These are phyloP conservation scores for Cymbopogon citratus DNA, from an alignment of 176 grass and related monocot genomes.

Conservation along the genomic window DNA sequence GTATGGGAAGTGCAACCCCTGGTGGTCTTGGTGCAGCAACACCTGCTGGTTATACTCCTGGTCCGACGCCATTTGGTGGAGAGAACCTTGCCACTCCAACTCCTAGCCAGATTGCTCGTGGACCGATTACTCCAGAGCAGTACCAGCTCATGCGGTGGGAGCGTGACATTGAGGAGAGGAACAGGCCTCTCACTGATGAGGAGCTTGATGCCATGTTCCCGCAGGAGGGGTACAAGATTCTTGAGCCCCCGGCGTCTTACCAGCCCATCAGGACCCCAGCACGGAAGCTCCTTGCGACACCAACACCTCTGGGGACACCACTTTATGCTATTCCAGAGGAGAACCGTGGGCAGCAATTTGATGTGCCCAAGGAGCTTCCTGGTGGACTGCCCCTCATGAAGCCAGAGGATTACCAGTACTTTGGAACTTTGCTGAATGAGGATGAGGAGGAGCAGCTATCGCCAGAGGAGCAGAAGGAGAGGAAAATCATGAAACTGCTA, in stretches of 20 bases:
- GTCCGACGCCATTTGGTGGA: constrained; percentile 69
- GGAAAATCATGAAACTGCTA: constrained; percentile 91
- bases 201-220: constrained; percentile 92
- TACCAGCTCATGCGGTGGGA: constrained; percentile 89
- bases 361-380: constrained; percentile 74
- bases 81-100: constrained; percentile 65
- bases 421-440: constrained; percentile 80
- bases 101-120: constrained; percentile 58
- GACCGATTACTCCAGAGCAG: constrained; percentile 80
- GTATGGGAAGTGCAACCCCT: constrained; percentile 66
- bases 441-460: constrained; percentile 91
- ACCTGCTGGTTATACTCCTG: constrained; percentile 75
- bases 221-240: constrained; percentile 83
- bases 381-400: constrained; percentile 88
- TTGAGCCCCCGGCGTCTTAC: constrained; percentile 73
- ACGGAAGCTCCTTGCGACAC: constrained; percentile 87
- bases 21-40: constrained; percentile 43
- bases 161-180: constrained; percentile 92
- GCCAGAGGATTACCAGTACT: constrained; percentile 97
- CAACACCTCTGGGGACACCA: constrained; percentile 77
- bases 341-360: constrained; percentile 91
- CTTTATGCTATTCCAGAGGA: constrained; percentile 83
- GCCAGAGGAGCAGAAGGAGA: constrained; percentile 88
- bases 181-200: constrained; percentile 86
- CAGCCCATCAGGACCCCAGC: constrained; percentile 92